Evolutionary conservation across 148 eudicot genomes (phyloP).

Genomic region (Amaranthus cruentus): DNA sequence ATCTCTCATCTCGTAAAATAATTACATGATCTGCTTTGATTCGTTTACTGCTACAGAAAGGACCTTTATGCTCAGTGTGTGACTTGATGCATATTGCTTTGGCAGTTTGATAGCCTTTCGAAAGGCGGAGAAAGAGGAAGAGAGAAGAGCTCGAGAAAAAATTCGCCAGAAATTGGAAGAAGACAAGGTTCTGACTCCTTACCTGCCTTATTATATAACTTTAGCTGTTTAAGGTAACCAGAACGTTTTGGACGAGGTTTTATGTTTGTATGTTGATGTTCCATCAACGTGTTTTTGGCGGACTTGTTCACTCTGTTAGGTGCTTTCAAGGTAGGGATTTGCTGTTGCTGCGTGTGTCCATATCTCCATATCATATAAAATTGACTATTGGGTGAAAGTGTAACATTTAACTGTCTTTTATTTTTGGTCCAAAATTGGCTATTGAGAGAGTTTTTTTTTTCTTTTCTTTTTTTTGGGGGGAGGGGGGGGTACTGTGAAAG

Average conservation of each 20-base stretch:
- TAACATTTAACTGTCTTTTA: too few species aligned
- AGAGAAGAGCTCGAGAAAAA: constrained; percentile 85
- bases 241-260: neutral
- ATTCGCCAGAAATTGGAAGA: constrained; percentile 86
- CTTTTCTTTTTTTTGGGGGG: too few species aligned
- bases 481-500: too few species aligned
- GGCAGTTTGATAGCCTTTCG: constrained; percentile 74
- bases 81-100: constrained; percentile 14
- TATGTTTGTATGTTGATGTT: neutral
- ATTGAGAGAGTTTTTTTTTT: too few species aligned
- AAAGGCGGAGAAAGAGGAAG: constrained; percentile 98
- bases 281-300: neutral
- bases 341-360: too few species aligned
- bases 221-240: neutral
- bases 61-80: neutral
- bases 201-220: constrained; percentile 8
- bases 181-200: constrained; percentile 63
- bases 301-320: neutral
- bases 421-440: too few species aligned
- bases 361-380: too few species aligned
- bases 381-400: too few species aligned
- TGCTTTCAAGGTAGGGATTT: too few species aligned
- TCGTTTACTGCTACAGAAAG: neutral
- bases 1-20: neutral
- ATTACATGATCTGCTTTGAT: constrained; percentile 21